Percentiles rank a stretch among this genome's conserved stretches.
phyloP scores from a whole-genome alignment of 179 eudicot genomes.

The Spinacia oleracea region DNA sequence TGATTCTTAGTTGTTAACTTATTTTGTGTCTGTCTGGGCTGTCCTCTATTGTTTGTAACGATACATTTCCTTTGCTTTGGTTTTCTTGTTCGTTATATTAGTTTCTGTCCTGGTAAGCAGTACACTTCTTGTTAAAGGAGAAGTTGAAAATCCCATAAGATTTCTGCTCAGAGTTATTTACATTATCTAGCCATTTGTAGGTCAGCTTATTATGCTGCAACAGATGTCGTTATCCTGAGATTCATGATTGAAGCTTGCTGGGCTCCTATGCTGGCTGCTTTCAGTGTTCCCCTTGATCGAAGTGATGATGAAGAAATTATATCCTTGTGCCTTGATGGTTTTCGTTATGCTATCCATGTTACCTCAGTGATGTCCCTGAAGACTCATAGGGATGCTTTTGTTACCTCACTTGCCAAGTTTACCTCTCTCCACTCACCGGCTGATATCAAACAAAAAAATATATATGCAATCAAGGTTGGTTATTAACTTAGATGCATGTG shows the following conservation, averaged over 20 bases:
- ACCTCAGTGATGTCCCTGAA: constrained; percentile 99
- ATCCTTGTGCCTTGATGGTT: constrained; percentile 87
- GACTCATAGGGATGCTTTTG: constrained; percentile 98
- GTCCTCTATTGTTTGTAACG: background rate
- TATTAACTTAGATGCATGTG: background rate
- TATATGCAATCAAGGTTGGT: constrained; percentile 91
- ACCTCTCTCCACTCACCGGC: constrained; percentile 98
- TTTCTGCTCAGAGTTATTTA: constrained; percentile 23
- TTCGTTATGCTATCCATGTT: constrained; percentile 90
- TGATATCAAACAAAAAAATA: constrained; percentile 91
- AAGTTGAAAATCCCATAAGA: background rate
- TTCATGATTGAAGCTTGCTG: constrained; percentile 99
- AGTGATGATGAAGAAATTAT: constrained; percentile 84
- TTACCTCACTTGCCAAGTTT: constrained; percentile 91
- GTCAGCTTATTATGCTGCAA: constrained; percentile 98
- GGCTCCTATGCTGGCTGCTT: constrained; percentile 99
- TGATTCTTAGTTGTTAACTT: background rate
- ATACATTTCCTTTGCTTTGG: background rate
- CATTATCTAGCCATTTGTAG: constrained; percentile 52
- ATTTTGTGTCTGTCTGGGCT: background rate
- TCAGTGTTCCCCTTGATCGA: constrained; percentile 99
- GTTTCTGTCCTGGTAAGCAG: background rate
- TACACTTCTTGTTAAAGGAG: background rate
- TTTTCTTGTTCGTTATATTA: background rate
- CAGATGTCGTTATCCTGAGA: constrained; percentile 87